Evolutionary conservation across 768 basidiomycete genomes (phyloP).

Genomic region (Podaxis rugospora): DNA sequence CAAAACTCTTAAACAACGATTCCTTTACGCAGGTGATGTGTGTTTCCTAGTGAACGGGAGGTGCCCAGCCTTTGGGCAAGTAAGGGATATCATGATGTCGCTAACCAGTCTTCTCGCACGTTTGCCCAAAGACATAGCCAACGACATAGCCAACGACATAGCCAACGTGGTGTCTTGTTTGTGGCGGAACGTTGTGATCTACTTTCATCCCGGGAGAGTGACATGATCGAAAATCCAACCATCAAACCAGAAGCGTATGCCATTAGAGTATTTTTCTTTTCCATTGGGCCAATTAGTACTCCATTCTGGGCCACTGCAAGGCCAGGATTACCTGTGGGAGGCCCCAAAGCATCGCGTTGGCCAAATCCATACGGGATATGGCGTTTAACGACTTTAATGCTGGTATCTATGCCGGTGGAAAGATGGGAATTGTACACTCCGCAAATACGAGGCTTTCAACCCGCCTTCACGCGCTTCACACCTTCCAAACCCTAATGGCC

Average conservation of each 20-base stretch:
- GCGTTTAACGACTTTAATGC: not conserved
- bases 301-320: not conserved
- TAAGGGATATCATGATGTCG: not conserved
- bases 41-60: not conserved
- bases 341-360: not conserved
- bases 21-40: not conserved
- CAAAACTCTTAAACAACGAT: not conserved
- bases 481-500: not conserved
- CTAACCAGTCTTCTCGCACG: not conserved
- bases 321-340: not conserved
- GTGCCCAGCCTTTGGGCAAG: not conserved
- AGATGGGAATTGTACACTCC: not conserved
- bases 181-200: not conserved
- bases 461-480: not conserved
- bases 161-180: not conserved
- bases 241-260: not conserved
- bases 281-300: not conserved
- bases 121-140: conserved; percentile 1
- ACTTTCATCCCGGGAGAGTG: not conserved
- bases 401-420: not conserved
- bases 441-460: not conserved
- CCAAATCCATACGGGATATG: not conserved
- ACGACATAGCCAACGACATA: not conserved
- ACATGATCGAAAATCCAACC: not conserved
- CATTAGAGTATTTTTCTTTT: not conserved